A percentile compares a stretch with the other conserved stretches of the same genome.
Conservation (phyloP, 164 flowering plant genomes). For the Paratinospora sagittata region DNA sequence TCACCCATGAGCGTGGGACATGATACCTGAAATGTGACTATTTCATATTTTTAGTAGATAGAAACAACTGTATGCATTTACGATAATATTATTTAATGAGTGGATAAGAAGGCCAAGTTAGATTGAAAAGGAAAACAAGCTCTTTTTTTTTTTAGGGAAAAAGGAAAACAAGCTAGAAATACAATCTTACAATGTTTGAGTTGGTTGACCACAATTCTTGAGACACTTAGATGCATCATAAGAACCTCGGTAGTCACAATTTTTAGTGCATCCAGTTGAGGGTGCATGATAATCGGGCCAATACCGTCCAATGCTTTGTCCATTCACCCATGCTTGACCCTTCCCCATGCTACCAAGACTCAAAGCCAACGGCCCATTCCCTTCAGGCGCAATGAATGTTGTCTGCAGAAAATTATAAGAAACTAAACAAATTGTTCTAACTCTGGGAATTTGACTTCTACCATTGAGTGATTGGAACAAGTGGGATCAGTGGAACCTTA, state of each 20-base stretch:
- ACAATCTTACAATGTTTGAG: slow-evolving; percentile 47
- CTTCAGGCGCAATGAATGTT: slow-evolving; percentile 41
- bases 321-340: slow-evolving; percentile 76
- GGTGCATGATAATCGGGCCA: slow-evolving; percentile 55
- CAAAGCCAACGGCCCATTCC: slow-evolving; percentile 44
- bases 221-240: slow-evolving; percentile 40
- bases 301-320: slow-evolving; percentile 59
- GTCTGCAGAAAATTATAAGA: slow-evolving; percentile 24
- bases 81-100: background rate
- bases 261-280: slow-evolving; percentile 36
- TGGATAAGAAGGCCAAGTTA: background rate
- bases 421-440: background rate
- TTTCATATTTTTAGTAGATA: background rate
- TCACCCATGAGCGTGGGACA: slow-evolving; percentile 60
- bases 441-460: no score
- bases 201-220: slow-evolving; percentile 54
- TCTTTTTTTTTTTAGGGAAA: no score
- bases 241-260: slow-evolving; percentile 50
- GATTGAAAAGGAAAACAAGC: background rate
- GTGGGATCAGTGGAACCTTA: background rate
- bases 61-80: background rate
- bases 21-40: slow-evolving; percentile 41
- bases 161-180: no score
- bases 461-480: background rate
- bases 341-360: slow-evolving; percentile 63